Conservation (phyloP, 345 rosid genomes). For the Cochlearia excelsa region DNA sequence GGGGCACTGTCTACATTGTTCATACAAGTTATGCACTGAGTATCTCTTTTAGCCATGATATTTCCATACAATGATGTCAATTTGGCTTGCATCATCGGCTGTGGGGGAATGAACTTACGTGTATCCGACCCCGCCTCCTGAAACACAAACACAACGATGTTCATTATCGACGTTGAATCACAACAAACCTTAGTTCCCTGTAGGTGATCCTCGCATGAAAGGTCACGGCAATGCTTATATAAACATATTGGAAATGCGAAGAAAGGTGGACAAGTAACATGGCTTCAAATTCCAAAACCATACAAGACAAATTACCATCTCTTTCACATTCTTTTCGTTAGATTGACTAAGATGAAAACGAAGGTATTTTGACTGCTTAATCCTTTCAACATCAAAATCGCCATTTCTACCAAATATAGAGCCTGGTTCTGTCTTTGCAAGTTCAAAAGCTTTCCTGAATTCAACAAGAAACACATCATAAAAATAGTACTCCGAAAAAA, state of each 20-base stretch:
- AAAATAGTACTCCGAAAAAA: neutral
- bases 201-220: conserved; percentile 1
- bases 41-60: conserved; percentile 43
- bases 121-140: conserved; percentile 45
- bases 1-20: conserved; percentile 42
- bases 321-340: conserved; percentile 40
- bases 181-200: neutral
- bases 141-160: conserved; percentile 20
- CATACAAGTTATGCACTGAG: conserved; percentile 36
- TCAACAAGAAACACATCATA: conserved; percentile 17
- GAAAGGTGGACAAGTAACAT: conserved; percentile 2
- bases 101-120: conserved; percentile 40
- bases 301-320: conserved; percentile 29
- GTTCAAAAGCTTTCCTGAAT: conserved; percentile 71
- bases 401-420: conserved; percentile 47
- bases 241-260: neutral
- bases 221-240: neutral
- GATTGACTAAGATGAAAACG: conserved; percentile 43
- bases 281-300: conserved; percentile 6
- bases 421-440: conserved; percentile 59
- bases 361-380: conserved; percentile 68
- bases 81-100: conserved; percentile 52
- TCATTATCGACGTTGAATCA: neutral
- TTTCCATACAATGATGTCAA: conserved; percentile 74
- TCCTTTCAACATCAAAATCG: conserved; percentile 53